These are phyloP conservation scores for Tricholoma matsutake DNA, from an alignment of 768 basidiomycete species.

Conservation along the genomic window DNA sequence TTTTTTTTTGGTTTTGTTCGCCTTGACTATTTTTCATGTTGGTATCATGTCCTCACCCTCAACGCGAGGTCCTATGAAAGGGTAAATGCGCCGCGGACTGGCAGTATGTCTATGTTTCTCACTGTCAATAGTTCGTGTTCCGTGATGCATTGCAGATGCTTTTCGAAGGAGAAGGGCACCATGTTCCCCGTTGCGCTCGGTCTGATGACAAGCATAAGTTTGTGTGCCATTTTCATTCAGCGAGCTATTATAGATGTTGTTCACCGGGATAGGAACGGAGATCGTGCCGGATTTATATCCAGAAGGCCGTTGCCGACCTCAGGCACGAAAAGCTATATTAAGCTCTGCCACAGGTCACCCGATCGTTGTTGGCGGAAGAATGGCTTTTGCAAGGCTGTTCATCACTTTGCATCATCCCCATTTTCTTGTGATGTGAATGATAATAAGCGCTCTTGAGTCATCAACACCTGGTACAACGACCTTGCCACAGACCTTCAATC, in stretches of 20 bases:
- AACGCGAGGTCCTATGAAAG: background rate
- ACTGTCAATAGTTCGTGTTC: background rate
- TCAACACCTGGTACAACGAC: too few relatives aligned
- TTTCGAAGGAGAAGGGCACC: background rate
- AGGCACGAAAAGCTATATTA: background rate
- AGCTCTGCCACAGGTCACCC: background rate
- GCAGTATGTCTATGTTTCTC: background rate
- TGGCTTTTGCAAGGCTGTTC: background rate
- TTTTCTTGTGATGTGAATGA: too few relatives aligned
- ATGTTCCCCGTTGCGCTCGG: background rate
- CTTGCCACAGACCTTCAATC: too few relatives aligned
- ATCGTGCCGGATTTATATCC: background rate
- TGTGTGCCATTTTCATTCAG: background rate
- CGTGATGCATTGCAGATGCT: background rate
- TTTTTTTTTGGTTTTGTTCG: too few relatives aligned
- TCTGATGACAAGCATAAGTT: background rate
- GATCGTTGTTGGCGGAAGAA: background rate
- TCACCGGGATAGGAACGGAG: background rate
- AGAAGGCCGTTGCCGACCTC: background rate
- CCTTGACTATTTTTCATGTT: background rate
- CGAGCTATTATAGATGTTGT: background rate
- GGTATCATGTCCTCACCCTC: background rate
- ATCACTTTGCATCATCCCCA: too few relatives aligned
- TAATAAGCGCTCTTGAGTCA: too few relatives aligned
- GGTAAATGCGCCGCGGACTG: background rate